A percentile compares a stretch with the other conserved stretches of the same genome.
Evolutionary conservation across 371 early-diverging fungal genomes (phyloP).

Genomic region (Rozella allomycis): DNA sequence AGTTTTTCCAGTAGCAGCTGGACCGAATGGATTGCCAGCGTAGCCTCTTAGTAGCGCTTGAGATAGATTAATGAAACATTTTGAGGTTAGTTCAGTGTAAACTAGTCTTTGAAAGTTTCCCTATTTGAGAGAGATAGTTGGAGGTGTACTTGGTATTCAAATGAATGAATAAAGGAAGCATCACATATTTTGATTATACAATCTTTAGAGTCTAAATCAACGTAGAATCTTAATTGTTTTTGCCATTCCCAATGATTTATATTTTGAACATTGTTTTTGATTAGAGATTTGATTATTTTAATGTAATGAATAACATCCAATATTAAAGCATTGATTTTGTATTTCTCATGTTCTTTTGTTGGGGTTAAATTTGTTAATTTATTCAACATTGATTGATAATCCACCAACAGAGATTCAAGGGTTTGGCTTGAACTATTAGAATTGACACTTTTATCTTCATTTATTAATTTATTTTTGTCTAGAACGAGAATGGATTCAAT

Average conservation of each 20-base stretch:
- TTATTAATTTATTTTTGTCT: too few species aligned
- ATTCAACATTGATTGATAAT: slow-evolving; percentile 17
- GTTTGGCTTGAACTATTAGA: too few species aligned
- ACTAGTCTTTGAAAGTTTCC: slow-evolving; percentile 28
- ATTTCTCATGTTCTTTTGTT: slow-evolving; percentile 8
- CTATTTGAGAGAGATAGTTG: too few species aligned
- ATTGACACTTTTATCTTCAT: too few species aligned
- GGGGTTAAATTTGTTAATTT: slow-evolving; percentile 9
- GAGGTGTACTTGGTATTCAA: slow-evolving; percentile 33
- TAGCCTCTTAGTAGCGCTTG: slow-evolving; percentile 29
- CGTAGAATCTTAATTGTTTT: slow-evolving; percentile 21
- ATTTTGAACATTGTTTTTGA: slow-evolving; percentile 4
- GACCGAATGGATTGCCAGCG: slow-evolving; percentile 33
- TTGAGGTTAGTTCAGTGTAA: slow-evolving; percentile 28
- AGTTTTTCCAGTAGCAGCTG: slow-evolving; percentile 28
- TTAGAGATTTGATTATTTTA: slow-evolving; percentile 17
- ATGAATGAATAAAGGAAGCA: slow-evolving; percentile 22
- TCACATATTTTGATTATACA: slow-evolving; percentile 17
- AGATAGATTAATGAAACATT: slow-evolving; percentile 26
- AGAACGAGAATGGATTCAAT: too few species aligned
- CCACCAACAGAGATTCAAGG: too few species aligned
- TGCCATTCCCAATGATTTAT: slow-evolving; percentile 21
- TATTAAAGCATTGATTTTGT: slow-evolving; percentile 19
- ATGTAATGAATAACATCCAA: slow-evolving; percentile 24
- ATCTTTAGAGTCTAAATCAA: slow-evolving; percentile 6